Percentiles rank a stretch among this genome's conserved stretches.
Evolutionary conservation across 2,329 filamentous ascomycete species (phyloP).

Genomic region (Beauveria sp.): DNA sequence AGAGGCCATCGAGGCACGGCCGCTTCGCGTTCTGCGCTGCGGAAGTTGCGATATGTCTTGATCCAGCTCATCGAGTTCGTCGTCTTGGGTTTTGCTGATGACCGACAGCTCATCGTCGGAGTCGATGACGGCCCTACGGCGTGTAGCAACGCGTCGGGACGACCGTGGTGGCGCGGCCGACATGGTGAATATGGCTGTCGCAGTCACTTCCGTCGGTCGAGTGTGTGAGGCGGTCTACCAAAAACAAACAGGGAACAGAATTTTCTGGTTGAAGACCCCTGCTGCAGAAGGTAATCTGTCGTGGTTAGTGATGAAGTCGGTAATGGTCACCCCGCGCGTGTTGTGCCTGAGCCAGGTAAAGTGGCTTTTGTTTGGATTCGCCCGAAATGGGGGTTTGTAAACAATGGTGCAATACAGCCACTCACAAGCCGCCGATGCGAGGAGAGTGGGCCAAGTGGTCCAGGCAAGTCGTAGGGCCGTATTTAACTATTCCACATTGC

Average conservation of each 20-base stretch:
- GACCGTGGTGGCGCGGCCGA: slow-evolving; percentile 33
- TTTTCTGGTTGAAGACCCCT: background rate
- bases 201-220: background rate
- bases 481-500: background rate
- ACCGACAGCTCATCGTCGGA: slow-evolving; percentile 69
- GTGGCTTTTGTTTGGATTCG: slow-evolving; percentile 29
- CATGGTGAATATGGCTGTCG: slow-evolving; percentile 18
- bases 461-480: background rate
- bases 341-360: background rate
- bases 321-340: slow-evolving; percentile 16
- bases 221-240: background rate
- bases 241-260: background rate
- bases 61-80: slow-evolving; percentile 63
- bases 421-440: background rate
- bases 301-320: slow-evolving; percentile 5
- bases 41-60: slow-evolving; percentile 54
- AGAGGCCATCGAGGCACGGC: slow-evolving; percentile 37
- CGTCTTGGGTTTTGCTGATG: slow-evolving; percentile 42
- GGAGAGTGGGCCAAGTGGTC: background rate
- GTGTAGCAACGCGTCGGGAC: slow-evolving; percentile 40
- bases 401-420: slow-evolving; percentile 23
- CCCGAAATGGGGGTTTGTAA: slow-evolving; percentile 33
- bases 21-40: slow-evolving; percentile 21
- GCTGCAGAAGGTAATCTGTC: background rate
- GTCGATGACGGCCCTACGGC: slow-evolving; percentile 69